phyloP scores from a whole-genome alignment of 495 filamentous ascomycete genomes.

The Penicillium bialowiezense region DNA sequence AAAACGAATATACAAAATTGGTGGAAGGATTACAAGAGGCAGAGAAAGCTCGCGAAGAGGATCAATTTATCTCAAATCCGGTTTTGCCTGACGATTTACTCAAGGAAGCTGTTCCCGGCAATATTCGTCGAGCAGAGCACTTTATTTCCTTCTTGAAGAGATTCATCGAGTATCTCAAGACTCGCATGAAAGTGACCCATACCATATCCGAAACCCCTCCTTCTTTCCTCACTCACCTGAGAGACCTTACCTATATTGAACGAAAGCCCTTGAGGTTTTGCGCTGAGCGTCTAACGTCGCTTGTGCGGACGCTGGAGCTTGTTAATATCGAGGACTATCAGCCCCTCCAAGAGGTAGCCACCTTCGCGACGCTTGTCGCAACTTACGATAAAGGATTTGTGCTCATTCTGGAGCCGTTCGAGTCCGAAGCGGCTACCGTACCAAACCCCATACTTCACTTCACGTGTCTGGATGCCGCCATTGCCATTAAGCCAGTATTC shows the following conservation, averaged over 20 bases:
- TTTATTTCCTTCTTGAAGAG: conserved; percentile 93
- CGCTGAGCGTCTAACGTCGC: conserved; percentile 89
- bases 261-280: conserved; percentile 95
- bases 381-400: conserved; percentile 98
- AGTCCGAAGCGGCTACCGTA: conserved; percentile 92
- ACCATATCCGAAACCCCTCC: conserved; percentile 96
- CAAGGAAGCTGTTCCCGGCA: conserved; percentile 92
- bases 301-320: conserved; percentile 92
- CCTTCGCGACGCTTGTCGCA: conserved; percentile 95
- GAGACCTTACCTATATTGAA: conserved; percentile 95
- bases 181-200: conserved; percentile 95
- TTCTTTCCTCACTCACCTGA: conserved; percentile 89
- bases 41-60: conserved; percentile 85
- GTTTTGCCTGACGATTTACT: conserved; percentile 35
- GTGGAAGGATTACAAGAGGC: conserved; percentile 88
- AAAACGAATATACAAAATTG: conserved; percentile 92
- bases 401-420: conserved; percentile 92
- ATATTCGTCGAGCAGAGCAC: conserved; percentile 94
- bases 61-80: conserved; percentile 95
- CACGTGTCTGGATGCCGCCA: conserved; percentile 94
- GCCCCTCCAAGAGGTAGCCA: conserved; percentile 94
- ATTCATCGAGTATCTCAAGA: conserved; percentile 98
- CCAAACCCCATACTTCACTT: conserved; percentile 96
- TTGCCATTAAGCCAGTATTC: conserved; percentile 97
- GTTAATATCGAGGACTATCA: conserved; percentile 98